These are phyloP conservation scores for Suhomyces coccinellae DNA, from an alignment of 1,139 yeast genomes.

Conservation along the genomic window DNA sequence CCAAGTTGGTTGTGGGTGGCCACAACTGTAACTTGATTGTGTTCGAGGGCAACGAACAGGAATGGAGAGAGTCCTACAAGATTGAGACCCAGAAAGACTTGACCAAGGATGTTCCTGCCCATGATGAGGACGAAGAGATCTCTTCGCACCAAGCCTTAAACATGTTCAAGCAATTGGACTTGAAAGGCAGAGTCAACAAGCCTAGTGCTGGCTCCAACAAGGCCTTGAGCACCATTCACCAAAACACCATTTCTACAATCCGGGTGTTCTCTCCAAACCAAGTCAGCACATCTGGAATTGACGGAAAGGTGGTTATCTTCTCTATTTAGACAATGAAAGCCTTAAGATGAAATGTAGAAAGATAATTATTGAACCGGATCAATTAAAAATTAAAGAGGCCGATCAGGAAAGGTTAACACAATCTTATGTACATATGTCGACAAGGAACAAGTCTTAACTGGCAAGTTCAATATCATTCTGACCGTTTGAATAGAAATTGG, in stretches of 20 bases:
- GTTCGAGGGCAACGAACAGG: constrained; percentile 65
- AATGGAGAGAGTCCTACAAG: constrained; percentile 67
- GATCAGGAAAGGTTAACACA: not conserved
- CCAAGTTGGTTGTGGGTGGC: constrained; percentile 82
- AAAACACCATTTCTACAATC: constrained; percentile 81
- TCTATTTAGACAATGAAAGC: constrained; percentile 19
- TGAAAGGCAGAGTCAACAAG: constrained; percentile 76
- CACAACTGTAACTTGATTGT: constrained; percentile 90
- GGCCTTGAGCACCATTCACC: constrained; percentile 77
- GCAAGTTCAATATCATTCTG: too few species aligned
- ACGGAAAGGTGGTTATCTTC: constrained; percentile 83
- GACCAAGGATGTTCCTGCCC: constrained; percentile 40
- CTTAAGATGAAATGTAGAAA: too few species aligned
- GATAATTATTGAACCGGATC: too few species aligned
- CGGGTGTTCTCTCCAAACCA: constrained; percentile 55
- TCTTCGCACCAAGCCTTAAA: constrained; percentile 81
- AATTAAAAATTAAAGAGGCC: too few species aligned
- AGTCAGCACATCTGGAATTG: constrained; percentile 61
- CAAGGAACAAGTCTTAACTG: too few species aligned
- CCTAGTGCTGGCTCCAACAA: constrained; percentile 40
- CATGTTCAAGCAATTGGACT: constrained; percentile 94
- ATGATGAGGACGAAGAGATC: constrained; percentile 57
- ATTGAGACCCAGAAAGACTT: constrained; percentile 58
- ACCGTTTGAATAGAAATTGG: too few species aligned
- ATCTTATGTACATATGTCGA: too few species aligned